Percentiles rank a stretch among this genome's conserved stretches.
Conservation (phyloP, 1,284 basidiomycete species). For the Moesziomyces sp. region DNA sequence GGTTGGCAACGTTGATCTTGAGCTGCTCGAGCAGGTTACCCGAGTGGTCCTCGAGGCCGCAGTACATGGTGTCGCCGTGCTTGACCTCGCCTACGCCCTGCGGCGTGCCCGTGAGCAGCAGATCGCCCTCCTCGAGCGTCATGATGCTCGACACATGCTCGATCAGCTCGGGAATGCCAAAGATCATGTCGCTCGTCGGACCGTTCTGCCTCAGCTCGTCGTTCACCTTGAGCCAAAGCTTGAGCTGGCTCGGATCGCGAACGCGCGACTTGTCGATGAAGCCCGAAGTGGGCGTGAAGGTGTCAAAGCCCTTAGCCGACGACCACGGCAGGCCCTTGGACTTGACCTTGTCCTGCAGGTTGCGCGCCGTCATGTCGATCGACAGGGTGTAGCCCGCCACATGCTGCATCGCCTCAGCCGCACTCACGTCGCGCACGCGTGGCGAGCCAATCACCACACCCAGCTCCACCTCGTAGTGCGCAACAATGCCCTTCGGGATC, state of each 20-base stretch:
- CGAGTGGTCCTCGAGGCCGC: conserved; percentile 75
- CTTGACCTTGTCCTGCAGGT: conserved; percentile 92
- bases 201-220: conserved; percentile 85
- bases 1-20: conserved; percentile 75
- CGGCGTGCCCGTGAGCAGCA: conserved; percentile 71
- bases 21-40: conserved; percentile 76
- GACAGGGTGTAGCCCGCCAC: conserved; percentile 94
- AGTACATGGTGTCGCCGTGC: conserved; percentile 83
- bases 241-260: conserved; percentile 79
- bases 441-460: conserved; percentile 89
- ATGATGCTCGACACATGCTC: conserved; percentile 94
- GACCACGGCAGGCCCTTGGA: conserved; percentile 94
- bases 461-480: conserved; percentile 97
- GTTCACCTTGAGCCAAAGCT: conserved; percentile 85
- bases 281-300: conserved; percentile 79
- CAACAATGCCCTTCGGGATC: conserved; percentile 83
- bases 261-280: conserved; percentile 84
- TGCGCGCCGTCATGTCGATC: conserved; percentile 94
- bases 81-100: conserved; percentile 84
- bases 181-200: conserved; percentile 89
- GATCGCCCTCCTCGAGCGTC: conserved; percentile 81
- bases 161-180: conserved; percentile 87
- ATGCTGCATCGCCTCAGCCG: conserved; percentile 78
- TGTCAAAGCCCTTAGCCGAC: conserved; percentile 89
- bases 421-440: conserved; percentile 81